Evolutionary conservation across 768 basidiomycete species (phyloP).

Genomic region (Kwoniella dendrophila): DNA sequence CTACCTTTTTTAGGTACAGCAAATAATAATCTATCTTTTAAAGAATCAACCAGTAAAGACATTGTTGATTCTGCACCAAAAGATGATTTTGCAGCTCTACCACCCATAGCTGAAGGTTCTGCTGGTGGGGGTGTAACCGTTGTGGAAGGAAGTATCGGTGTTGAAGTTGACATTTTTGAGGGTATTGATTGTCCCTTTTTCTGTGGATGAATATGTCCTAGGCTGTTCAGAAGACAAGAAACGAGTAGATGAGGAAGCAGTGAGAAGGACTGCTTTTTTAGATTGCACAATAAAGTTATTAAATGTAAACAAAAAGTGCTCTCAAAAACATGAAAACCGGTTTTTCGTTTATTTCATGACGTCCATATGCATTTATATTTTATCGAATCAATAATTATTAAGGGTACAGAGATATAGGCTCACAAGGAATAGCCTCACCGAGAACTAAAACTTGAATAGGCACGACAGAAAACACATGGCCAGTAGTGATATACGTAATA

Average conservation of each 20-base stretch:
- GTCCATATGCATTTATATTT: conserved; percentile 2
- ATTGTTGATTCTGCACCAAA: conserved; percentile 56
- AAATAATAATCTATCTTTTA: conserved; percentile 84
- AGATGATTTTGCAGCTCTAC: conserved; percentile 29
- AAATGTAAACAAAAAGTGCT: background rate
- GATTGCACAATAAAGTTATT: no score
- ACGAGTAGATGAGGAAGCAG: background rate
- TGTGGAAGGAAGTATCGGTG: conserved; percentile 14
- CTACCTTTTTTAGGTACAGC: conserved; percentile 99
- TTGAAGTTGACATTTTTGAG: background rate
- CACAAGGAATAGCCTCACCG: background rate
- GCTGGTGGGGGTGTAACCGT: conserved; percentile 10
- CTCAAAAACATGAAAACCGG: background rate
- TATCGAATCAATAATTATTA: conserved; percentile 12
- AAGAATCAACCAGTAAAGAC: conserved; percentile 69
- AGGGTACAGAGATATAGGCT: background rate
- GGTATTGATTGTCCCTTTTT: background rate
- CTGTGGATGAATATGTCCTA: background rate
- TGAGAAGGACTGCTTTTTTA: background rate
- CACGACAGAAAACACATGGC: background rate
- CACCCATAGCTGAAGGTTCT: conserved; percentile 10
- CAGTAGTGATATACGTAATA: background rate
- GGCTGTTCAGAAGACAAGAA: background rate
- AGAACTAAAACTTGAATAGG: background rate
- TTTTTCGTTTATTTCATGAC: background rate